Evolutionary conservation across 2,329 filamentous ascomycete species (phyloP).

Genomic region (Aureobasidium lini): DNA sequence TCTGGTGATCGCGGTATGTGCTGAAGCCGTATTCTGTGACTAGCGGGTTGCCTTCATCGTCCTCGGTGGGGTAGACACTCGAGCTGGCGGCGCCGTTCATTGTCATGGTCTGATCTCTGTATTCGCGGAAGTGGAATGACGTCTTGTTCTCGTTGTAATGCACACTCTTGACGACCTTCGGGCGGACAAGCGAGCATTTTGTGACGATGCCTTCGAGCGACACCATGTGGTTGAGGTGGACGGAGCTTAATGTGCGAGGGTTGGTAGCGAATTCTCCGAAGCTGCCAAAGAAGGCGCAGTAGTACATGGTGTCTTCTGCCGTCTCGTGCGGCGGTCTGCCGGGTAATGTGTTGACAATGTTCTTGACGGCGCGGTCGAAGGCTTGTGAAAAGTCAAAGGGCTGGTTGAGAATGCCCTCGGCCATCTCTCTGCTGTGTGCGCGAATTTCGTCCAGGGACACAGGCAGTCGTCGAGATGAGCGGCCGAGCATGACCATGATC

Average conservation of each 20-base stretch:
- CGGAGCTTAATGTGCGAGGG: conserved; percentile 80
- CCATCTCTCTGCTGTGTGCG: conserved; percentile 75
- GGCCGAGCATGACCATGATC: conserved; percentile 69
- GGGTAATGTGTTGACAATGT: conserved; percentile 73
- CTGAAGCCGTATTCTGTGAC: conserved; percentile 94
- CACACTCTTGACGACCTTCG: conserved; percentile 96
- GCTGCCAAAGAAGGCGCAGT: conserved; percentile 93
- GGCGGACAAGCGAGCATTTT: conserved; percentile 86
- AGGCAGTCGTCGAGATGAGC: conserved; percentile 48
- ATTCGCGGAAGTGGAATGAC: conserved; percentile 82
- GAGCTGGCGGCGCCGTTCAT: conserved; percentile 76
- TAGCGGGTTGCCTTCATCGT: conserved; percentile 86
- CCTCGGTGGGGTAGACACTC: conserved; percentile 89
- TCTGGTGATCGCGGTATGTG: conserved; percentile 94
- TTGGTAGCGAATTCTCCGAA: conserved; percentile 95
- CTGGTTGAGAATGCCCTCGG: conserved; percentile 68
- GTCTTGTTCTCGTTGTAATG: conserved; percentile 87
- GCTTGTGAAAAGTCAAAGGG: conserved; percentile 85
- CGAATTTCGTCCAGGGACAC: conserved; percentile 77
- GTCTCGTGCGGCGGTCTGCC: conserved; percentile 69
- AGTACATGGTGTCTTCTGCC: conserved; percentile 72
- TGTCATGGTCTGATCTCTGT: conserved; percentile 96
- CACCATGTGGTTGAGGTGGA: conserved; percentile 91
- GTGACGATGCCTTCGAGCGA: conserved; percentile 97
- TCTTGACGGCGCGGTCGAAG: conserved; percentile 84